Percentiles rank a stretch among this genome's conserved stretches.
Conservation (phyloP, 371 early-diverging fungal genomes). For the Coemansia sp. region DNA sequence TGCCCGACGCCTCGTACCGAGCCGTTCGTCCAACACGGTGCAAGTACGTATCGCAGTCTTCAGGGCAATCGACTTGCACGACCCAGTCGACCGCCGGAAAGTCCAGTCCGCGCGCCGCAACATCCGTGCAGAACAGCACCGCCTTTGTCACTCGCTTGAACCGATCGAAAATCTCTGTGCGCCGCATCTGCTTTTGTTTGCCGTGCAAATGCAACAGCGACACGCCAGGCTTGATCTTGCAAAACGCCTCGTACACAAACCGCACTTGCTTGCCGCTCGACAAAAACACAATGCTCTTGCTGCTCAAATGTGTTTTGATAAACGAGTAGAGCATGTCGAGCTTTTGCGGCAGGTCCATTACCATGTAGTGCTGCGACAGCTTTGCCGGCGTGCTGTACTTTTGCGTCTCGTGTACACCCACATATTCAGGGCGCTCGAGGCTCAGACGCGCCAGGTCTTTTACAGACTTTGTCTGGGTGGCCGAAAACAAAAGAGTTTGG, state of each 20-base stretch:
- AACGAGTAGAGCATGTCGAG: constrained; percentile 92
- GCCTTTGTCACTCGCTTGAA: constrained; percentile 75
- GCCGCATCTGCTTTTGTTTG: constrained; percentile 91
- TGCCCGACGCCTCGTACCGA: constrained; percentile 85
- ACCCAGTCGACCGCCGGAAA: constrained; percentile 99
- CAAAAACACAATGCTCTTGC: constrained; percentile 82
- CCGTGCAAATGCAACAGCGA: constrained; percentile 91
- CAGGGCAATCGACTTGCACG: constrained; percentile 96
- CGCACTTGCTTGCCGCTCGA: constrained; percentile 92
- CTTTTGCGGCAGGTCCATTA: constrained; percentile 78
- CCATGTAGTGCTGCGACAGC: constrained; percentile 83
- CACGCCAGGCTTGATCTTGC: constrained; percentile 92
- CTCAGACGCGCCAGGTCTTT: constrained; percentile 89
- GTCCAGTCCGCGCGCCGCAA: constrained; percentile 97
- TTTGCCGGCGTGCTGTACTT: constrained; percentile 79
- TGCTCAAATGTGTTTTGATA: constrained; percentile 83
- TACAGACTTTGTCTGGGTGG: constrained; percentile 95
- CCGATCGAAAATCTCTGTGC: constrained; percentile 86
- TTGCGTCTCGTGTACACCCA: constrained; percentile 88
- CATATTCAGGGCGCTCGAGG: constrained; percentile 87
- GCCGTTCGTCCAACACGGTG: constrained; percentile 99
- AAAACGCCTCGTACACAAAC: constrained; percentile 91
- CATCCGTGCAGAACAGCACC: constrained; percentile 92
- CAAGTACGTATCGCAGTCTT: constrained; percentile 94
- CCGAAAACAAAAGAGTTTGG: constrained; percentile 94